These are phyloP conservation scores for Deakozyma indianensis DNA, from an alignment of 805 yeast genomes.

Conservation along the genomic window DNA sequence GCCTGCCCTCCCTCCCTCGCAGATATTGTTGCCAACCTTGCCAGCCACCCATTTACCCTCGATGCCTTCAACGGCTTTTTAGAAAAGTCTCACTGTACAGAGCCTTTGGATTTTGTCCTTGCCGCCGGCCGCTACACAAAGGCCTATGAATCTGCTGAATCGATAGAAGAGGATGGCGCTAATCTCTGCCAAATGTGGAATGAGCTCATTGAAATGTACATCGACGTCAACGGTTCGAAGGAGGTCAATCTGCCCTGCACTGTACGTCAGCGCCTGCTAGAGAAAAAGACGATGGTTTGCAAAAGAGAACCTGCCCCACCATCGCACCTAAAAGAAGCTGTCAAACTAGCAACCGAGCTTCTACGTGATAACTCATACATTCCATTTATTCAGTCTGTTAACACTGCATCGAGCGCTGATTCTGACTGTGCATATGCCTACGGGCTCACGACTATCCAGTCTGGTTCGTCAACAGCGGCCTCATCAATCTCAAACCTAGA, in stretches of 20 bases:
- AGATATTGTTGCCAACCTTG: constrained; percentile 14
- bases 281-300: not conserved
- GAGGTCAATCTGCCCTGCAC: constrained; percentile 19
- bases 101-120: constrained; percentile 18
- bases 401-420: not conserved
- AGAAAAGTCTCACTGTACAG: constrained; percentile 18
- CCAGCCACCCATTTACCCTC: constrained; percentile 16
- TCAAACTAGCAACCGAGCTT: constrained; percentile 13
- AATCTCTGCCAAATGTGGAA: constrained; percentile 11
- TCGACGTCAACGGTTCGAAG: constrained; percentile 13
- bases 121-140: constrained; percentile 15
- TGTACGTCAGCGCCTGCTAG: constrained; percentile 13
- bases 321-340: constrained; percentile 9
- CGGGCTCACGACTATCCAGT: not conserved
- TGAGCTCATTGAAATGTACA: constrained; percentile 15
- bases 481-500: not conserved
- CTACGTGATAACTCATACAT: constrained; percentile 17
- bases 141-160: constrained; percentile 4
- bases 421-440: too few species aligned
- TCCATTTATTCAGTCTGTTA: constrained; percentile 11
- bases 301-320: constrained; percentile 11
- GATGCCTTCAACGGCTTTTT: constrained; percentile 16
- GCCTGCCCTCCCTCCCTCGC: constrained; percentile 15
- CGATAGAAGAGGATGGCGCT: not conserved
- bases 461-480: not conserved